Conservation (phyloP, 2,329 filamentous ascomycete species). For the Paracoccidioides brasiliensis region DNA sequence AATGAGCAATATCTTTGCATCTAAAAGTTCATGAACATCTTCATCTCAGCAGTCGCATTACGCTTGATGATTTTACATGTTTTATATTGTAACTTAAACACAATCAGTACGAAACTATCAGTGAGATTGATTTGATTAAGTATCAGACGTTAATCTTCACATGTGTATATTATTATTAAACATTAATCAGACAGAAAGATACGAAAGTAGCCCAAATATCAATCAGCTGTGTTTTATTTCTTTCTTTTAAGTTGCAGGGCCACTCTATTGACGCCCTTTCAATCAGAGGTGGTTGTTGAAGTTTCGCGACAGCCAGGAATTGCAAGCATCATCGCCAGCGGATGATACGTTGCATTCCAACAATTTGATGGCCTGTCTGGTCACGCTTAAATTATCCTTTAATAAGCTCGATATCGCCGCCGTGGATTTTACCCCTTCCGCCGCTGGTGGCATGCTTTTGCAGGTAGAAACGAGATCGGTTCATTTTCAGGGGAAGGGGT, state of each 20-base stretch:
- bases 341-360: neutral
- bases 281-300: neutral
- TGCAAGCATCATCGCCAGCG: neutral
- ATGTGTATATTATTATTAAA: neutral
- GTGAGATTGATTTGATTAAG: neutral
- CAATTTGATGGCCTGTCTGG: neutral
- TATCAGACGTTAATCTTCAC: neutral
- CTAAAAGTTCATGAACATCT: no score
- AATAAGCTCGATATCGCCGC: conserved; percentile 3
- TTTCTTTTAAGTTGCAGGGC: neutral
- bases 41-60: no score
- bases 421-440: neutral
- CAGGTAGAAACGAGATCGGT: neutral
- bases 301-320: neutral
- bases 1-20: no score
- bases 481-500: neutral
- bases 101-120: no score
- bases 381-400: neutral
- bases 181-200: neutral
- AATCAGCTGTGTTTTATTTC: neutral
- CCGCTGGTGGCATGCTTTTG: neutral
- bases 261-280: neutral
- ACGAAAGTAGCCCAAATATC: neutral
- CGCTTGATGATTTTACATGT: no score
- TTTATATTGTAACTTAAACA: no score